Base-by-base conservation (phyloP, 2,329 filamentous ascomycete species). In the Ascochyta viciae-villosae region DNA sequence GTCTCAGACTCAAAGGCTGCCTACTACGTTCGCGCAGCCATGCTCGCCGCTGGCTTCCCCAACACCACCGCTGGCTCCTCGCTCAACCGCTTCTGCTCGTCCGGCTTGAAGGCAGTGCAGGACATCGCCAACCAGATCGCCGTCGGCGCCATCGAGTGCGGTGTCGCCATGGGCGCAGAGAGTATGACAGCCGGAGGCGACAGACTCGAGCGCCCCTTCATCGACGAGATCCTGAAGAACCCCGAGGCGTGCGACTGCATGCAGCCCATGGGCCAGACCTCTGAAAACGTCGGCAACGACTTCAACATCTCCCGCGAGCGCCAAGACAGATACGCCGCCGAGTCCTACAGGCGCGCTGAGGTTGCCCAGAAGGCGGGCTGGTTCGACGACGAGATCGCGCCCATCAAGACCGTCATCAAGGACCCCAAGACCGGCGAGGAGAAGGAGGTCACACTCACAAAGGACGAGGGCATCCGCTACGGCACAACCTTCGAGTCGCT, bases 241-340 rank as follows among this genome's bases (percentile, higher is more conserved):
- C 89, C 92, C 74, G 91, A 97, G 73, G 85, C 92, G 0, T 78
- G 78, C 42, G 94, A 98, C 80, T 95, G 92, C 83, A 86, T 94
- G 86, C 86, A 92, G 83, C 90, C 94, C 64, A 99, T 99, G 95
- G 95, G 95, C 22, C 96, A 96, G 86, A 99, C 95, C 3, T 94
- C 89, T 57, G 95, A 99, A 82, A 98, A 98, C 74, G 92, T 99
- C 26, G 92, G 89, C 67, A 87, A 87, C 44, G 95, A 98, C 79
- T 98, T 98, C 77, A 86, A 89, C 73, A 88, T 99, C 74, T 80
- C 86, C 2, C 86, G 95, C 58, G 87, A 93, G 73, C 79, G 81
- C 74, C 91, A 98, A 80, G 95, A 99, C 77, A 81, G 84, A 64
- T 98, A 88, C 76, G 91, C 95, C 0, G 90, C 90, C 9, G 92